A percentile compares a stretch with the other conserved stretches of the same genome.
Evolutionary conservation across 352 stramenopile species (phyloP).

Genomic region (Globisporangium parvum): DNA sequence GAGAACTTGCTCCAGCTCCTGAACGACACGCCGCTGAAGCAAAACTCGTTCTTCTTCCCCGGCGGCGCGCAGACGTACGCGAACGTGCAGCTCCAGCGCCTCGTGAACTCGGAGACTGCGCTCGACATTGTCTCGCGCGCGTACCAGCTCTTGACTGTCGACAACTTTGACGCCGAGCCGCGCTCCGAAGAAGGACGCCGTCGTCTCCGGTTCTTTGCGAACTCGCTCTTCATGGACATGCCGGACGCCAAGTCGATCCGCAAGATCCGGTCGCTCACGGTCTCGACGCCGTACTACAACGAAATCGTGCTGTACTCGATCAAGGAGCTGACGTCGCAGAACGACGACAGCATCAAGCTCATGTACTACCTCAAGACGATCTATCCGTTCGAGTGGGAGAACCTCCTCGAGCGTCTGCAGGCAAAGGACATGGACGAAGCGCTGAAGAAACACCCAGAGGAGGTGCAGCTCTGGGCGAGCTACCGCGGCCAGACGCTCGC

Average conservation of each 20-base stretch:
- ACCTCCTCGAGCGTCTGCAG: conserved; percentile 70
- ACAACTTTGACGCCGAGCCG: conserved; percentile 87
- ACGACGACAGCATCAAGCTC: conserved; percentile 93
- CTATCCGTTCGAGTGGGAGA: conserved; percentile 84
- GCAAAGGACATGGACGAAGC: conserved; percentile 82
- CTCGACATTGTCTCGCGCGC: conserved; percentile 81
- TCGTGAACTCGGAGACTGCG: conserved; percentile 78
- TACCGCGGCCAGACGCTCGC: conserved; percentile 83
- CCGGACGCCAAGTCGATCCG: conserved; percentile 78
- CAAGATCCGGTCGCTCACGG: conserved; percentile 79
- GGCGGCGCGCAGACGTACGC: conserved; percentile 79
- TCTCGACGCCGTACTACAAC: conserved; percentile 87
- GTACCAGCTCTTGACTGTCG: conserved; percentile 82
- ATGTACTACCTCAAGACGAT: conserved; percentile 94
- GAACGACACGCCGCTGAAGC: conserved; percentile 80
- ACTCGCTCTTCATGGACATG: conserved; percentile 90
- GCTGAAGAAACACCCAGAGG: conserved; percentile 74
- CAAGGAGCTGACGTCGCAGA: conserved; percentile 79
- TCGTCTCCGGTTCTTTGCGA: conserved; percentile 82
- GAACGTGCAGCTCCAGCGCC: conserved; percentile 64
- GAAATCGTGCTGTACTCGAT: conserved; percentile 90
- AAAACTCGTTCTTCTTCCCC: conserved; percentile 87
- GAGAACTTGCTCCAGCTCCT: conserved; percentile 83
- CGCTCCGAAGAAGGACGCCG: conserved; percentile 82
- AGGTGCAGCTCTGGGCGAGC: conserved; percentile 79